A percentile compares a stretch with the other conserved stretches of the same genome.
Evolutionary conservation across 2,329 filamentous ascomycete species (phyloP).

Genomic region (Gliomastix tumulicola): DNA sequence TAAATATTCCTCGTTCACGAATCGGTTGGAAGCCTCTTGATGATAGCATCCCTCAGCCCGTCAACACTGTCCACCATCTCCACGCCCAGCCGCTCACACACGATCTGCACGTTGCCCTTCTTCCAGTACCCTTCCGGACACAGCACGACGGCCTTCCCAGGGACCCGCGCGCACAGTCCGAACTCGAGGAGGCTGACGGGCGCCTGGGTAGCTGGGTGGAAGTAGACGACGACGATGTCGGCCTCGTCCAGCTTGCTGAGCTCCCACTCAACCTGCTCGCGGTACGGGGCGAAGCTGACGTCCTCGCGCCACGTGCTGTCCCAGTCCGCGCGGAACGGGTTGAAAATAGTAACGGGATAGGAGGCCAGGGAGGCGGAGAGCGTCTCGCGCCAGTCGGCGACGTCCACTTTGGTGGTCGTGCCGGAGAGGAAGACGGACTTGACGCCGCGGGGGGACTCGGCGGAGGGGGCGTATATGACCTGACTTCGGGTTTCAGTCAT

Average conservation of each 20-base stretch:
- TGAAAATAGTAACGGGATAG: slow-evolving; percentile 43
- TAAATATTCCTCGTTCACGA: too few species aligned
- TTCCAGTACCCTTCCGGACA: slow-evolving; percentile 44
- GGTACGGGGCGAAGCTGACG: slow-evolving; percentile 31
- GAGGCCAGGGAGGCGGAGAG: slow-evolving; percentile 30
- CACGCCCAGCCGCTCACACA: slow-evolving; percentile 39
- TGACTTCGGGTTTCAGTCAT: too few species aligned
- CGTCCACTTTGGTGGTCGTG: slow-evolving; percentile 32
- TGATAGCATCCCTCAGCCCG: slow-evolving; percentile 24
- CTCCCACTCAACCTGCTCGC: slow-evolving; percentile 52
- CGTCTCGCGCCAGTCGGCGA: slow-evolving; percentile 38
- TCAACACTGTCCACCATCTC: slow-evolving; percentile 30
- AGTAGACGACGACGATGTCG: slow-evolving; percentile 46
- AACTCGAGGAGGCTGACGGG: slow-evolving; percentile 52
- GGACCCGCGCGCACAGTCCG: slow-evolving; percentile 35
- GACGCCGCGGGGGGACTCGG: slow-evolving; percentile 9
- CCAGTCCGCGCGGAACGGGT: slow-evolving; percentile 49
- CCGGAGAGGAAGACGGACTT: slow-evolving; percentile 49
- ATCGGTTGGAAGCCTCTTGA: slow-evolving; percentile 15
- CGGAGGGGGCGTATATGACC: slow-evolving; percentile 19
- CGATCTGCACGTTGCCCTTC: slow-evolving; percentile 48
- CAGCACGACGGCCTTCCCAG: slow-evolving; percentile 34
- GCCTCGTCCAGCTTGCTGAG: slow-evolving; percentile 41
- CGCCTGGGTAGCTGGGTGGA: slow-evolving; percentile 40
- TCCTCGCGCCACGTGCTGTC: slow-evolving; percentile 40